These are phyloP conservation scores for Aquanectria penicillioides DNA, from an alignment of 2,329 filamentous ascomycete genomes.

Conservation along the genomic window DNA sequence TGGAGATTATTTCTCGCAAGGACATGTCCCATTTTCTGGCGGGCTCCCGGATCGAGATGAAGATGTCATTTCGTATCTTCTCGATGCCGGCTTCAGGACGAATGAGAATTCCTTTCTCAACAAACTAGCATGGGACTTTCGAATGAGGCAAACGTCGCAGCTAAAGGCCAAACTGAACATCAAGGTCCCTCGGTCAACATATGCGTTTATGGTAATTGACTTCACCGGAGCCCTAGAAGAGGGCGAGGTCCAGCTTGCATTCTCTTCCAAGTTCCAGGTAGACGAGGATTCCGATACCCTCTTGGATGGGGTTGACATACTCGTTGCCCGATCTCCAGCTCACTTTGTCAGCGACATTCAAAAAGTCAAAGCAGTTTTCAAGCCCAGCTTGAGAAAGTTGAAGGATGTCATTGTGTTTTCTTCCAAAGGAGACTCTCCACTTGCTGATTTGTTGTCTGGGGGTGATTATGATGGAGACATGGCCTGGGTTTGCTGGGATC, in stretches of 20 bases:
- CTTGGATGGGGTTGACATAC: constrained; percentile 66
- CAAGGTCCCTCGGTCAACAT: constrained; percentile 68
- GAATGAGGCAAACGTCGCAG: constrained; percentile 62
- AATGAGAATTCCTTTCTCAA: constrained; percentile 58
- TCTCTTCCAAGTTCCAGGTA: constrained; percentile 71
- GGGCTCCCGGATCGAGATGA: constrained; percentile 61
- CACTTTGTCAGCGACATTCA: constrained; percentile 79
- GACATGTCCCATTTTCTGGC: constrained; percentile 55
- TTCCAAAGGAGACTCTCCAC: constrained; percentile 65
- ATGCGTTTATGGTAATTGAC: constrained; percentile 75
- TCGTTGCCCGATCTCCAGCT: constrained; percentile 76
- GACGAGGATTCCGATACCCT: constrained; percentile 63
- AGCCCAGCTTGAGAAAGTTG: constrained; percentile 70
- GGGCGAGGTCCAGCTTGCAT: constrained; percentile 74
- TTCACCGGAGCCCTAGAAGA: constrained; percentile 69
- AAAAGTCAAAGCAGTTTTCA: constrained; percentile 68
- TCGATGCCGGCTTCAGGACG: constrained; percentile 70
- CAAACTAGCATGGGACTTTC: constrained; percentile 56
- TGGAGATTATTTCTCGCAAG: constrained; percentile 51
- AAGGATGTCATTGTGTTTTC: constrained; percentile 86
- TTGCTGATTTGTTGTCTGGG: constrained; percentile 78
- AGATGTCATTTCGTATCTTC: constrained; percentile 63
- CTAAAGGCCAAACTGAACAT: constrained; percentile 69
- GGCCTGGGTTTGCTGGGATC: constrained; percentile 83
- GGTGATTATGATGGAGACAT: constrained; percentile 85